Conservation (phyloP, 1,284 basidiomycete genomes). For the Mixia osmundae region DNA sequence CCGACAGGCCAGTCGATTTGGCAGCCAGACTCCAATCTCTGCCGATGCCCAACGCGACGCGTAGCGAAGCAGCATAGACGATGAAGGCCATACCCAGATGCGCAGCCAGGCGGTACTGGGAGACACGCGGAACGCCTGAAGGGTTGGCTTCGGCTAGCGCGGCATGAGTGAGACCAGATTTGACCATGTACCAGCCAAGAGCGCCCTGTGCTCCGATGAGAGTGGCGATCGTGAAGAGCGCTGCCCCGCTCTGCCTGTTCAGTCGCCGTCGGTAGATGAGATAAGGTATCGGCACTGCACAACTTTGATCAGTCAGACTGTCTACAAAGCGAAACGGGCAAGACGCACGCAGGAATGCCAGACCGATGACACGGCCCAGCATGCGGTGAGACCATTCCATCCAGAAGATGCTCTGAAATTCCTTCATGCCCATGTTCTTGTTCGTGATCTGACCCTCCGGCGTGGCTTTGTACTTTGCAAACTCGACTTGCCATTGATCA, state of each 20-base stretch:
- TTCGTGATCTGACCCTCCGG: slow-evolving; percentile 79
- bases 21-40: slow-evolving; percentile 56
- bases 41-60: slow-evolving; percentile 49
- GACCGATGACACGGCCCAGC: slow-evolving; percentile 71
- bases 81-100: slow-evolving; percentile 77
- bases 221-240: slow-evolving; percentile 16
- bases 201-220: slow-evolving; percentile 36
- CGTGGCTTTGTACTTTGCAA: slow-evolving; percentile 81
- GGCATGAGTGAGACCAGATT: slow-evolving; percentile 70
- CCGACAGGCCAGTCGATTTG: slow-evolving; percentile 15
- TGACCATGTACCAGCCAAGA: slow-evolving; percentile 99
- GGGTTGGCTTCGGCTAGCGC: slow-evolving; percentile 36
- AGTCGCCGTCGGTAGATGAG: slow-evolving; percentile 38
- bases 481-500: slow-evolving; percentile 67
- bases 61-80: slow-evolving; percentile 77
- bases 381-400: slow-evolving; percentile 98
- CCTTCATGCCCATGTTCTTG: slow-evolving; percentile 54
- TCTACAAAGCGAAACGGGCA: background rate
- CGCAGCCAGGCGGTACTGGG: slow-evolving; percentile 85
- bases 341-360: slow-evolving; percentile 21
- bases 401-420: slow-evolving; percentile 93
- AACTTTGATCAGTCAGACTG: background rate
- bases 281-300: slow-evolving; percentile 44
- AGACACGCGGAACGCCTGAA: slow-evolving; percentile 76
- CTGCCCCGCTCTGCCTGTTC: slow-evolving; percentile 8